A percentile compares a stretch with the other conserved stretches of the same genome.
Conservation (phyloP, 2,329 filamentous ascomycete species). For the Alternaria metachromatica region DNA sequence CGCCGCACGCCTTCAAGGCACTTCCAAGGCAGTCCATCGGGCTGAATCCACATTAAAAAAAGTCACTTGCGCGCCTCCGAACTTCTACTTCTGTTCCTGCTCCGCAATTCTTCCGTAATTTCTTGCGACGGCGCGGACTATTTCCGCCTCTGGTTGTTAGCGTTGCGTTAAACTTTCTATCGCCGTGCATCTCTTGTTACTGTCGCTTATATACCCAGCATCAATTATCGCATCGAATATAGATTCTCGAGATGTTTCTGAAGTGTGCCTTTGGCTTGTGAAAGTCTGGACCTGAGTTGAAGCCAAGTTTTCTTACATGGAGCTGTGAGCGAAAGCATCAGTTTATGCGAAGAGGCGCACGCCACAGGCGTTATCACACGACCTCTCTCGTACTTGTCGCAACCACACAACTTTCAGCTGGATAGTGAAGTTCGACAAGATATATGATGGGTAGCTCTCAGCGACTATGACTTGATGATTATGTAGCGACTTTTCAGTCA, state of each 20-base stretch:
- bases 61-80: background rate
- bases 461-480: background rate
- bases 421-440: background rate
- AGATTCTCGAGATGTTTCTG: background rate
- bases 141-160: background rate
- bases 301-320: background rate
- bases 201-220: background rate
- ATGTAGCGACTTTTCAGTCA: background rate
- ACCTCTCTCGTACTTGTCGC: background rate
- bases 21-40: background rate
- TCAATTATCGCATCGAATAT: background rate
- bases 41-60: background rate
- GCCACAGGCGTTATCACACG: background rate
- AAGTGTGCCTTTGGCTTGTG: background rate
- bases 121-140: background rate
- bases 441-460: background rate
- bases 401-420: background rate
- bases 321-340: background rate
- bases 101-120: background rate
- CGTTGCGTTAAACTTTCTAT: background rate
- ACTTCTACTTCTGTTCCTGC: background rate
- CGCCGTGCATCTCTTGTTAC: background rate
- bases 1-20: background rate
- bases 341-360: background rate
- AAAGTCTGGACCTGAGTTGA: background rate